Base-by-base conservation (phyloP, 164 flowering plant genomes). In the Chimonanthus salicifolius region DNA sequence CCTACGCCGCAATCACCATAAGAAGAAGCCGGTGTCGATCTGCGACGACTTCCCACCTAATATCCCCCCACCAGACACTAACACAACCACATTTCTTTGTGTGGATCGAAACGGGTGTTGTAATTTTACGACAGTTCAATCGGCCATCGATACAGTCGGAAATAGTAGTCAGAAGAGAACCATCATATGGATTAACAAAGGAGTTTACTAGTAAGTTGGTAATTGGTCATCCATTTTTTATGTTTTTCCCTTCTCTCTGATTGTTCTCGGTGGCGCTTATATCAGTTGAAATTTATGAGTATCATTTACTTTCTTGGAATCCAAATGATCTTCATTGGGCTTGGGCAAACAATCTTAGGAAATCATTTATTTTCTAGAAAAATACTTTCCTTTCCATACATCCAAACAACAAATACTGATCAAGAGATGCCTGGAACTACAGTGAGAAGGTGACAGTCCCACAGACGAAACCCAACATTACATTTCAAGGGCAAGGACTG, bases 401-500 rank as follows among this genome's bases (percentile, higher is more conserved):
- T 33, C 33, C 33, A 33, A 11, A 54, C 4, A n/a, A 43, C 45
- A 3, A 6, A 33, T 65, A 44, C 16, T 58, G 49, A 46, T 49
- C 64, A 72, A 79, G 46, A 20, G 4, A n/a, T 54, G 54, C 4
- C 60, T 72, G n/a, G 16, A 48, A 49, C 48, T 78, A 43, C 49
- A 94, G 97, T 76, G 99, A 92, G 80, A 94, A 92, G 75, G 92
- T 94, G 51, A 81, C 73, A 4, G 78, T 94, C 44, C 90, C 94
- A 13, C 88, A 62, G 62, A 87, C 79, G 64, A 94, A 92, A 74
- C 86, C 89, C 9, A 94, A 94, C 58, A 82, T 91, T 50, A 92
- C 99, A 63, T 90, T 94, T 76, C 97, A 91, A 87, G 98, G 98
- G 71, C 97, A 92, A 85, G 97, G 97, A 51, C 87, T 80, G 49